Evolutionary conservation across 331 rosid genomes (phyloP).

Genomic region (Malus hybrid): DNA sequence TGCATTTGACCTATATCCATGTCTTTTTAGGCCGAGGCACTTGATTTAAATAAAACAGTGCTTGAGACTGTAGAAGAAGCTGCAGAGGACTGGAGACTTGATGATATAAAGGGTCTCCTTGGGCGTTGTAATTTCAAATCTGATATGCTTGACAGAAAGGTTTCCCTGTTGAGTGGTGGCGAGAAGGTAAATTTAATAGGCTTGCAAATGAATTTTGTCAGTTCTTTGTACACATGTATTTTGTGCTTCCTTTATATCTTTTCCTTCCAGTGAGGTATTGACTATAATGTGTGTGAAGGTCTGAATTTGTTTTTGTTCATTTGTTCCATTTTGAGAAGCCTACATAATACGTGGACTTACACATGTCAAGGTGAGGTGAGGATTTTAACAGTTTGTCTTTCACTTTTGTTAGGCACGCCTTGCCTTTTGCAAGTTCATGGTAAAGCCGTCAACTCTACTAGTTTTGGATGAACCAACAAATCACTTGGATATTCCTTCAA

Average conservation of each 20-base stretch:
- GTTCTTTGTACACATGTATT: background rate
- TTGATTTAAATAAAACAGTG: constrained; percentile 88
- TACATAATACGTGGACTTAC: background rate
- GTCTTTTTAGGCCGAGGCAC: constrained; percentile 85
- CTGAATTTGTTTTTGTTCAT: background rate
- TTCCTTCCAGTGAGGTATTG: constrained; percentile 5
- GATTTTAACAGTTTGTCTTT: constrained; percentile 2
- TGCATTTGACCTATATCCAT: constrained; percentile 14
- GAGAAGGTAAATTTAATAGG: constrained; percentile 63
- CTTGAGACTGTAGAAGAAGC: constrained; percentile 89
- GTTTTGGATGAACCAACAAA: constrained; percentile 95
- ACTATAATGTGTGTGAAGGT: background rate
- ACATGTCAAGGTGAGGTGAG: background rate
- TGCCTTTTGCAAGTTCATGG: constrained; percentile 94
- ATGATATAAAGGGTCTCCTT: constrained; percentile 94
- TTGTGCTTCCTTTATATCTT: background rate
- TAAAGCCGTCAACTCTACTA: constrained; percentile 73
- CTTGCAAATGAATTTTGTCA: background rate
- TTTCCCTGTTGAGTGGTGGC: constrained; percentile 91
- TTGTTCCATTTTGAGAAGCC: background rate
- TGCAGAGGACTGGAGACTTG: constrained; percentile 93
- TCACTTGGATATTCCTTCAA: constrained; percentile 93
- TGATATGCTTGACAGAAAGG: constrained; percentile 94
- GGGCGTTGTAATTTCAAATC: constrained; percentile 97
- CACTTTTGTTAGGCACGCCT: constrained; percentile 69